Evolutionary conservation across 2,329 filamentous ascomycete genomes (phyloP).

Genomic region (Zarea fungicola): DNA sequence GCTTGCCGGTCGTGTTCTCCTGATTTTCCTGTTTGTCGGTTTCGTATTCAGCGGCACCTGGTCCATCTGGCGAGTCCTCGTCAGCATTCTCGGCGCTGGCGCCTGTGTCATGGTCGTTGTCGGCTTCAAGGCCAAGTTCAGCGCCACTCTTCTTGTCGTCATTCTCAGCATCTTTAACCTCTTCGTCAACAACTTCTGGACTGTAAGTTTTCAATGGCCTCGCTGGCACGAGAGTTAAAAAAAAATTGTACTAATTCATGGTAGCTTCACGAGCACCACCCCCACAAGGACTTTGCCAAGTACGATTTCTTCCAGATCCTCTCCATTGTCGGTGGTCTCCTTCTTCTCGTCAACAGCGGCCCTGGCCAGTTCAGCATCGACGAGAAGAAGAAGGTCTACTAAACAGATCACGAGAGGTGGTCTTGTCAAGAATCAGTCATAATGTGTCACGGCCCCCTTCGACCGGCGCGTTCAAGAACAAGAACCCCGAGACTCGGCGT

Average conservation of each 20-base stretch:
- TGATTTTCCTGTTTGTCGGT: slow-evolving; percentile 96
- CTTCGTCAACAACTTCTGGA: slow-evolving; percentile 99
- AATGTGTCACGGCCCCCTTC: background rate
- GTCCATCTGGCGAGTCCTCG: slow-evolving; percentile 80
- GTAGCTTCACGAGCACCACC: slow-evolving; percentile 93
- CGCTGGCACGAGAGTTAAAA: slow-evolving; percentile 20
- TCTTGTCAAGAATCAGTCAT: no score
- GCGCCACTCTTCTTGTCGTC: slow-evolving; percentile 88
- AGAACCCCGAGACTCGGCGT: background rate
- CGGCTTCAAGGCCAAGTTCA: slow-evolving; percentile 99
- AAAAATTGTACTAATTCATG: background rate
- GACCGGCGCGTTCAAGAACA: background rate
- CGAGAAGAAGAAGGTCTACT: slow-evolving; percentile 99
- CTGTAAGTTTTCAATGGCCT: slow-evolving; percentile 53
- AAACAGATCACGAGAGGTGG: slow-evolving; percentile 20
- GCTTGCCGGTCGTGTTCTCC: slow-evolving; percentile 86
- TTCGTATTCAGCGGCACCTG: slow-evolving; percentile 95
- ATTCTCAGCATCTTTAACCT: slow-evolving; percentile 96
- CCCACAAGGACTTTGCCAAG: slow-evolving; percentile 99
- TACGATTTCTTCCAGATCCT: slow-evolving; percentile 99
- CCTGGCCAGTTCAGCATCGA: slow-evolving; percentile 97
- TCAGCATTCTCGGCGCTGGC: slow-evolving; percentile 78
- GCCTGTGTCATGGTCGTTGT: slow-evolving; percentile 98
- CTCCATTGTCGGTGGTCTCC: slow-evolving; percentile 93
- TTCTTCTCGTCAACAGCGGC: slow-evolving; percentile 97